Evolutionary conservation across 305 asterid species (phyloP).

Genomic region (Fraxinus platypoda): DNA sequence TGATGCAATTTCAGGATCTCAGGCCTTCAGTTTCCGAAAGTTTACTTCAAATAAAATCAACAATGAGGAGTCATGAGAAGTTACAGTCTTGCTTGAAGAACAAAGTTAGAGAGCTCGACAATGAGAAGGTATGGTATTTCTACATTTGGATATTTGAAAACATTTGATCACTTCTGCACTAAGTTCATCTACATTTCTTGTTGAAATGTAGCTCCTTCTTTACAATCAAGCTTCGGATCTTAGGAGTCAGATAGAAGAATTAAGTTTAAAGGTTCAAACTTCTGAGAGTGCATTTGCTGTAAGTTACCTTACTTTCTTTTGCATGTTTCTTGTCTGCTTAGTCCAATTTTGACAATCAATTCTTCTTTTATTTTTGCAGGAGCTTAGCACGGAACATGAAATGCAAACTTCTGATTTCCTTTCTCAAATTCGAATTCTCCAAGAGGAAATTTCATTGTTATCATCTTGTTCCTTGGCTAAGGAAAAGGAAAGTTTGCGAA

Average conservation of each 20-base stretch:
- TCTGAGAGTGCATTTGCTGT: slow-evolving; percentile 48
- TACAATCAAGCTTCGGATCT: slow-evolving; percentile 54
- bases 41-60: slow-evolving; percentile 46
- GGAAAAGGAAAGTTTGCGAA: slow-evolving; percentile 82
- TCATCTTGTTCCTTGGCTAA: slow-evolving; percentile 73
- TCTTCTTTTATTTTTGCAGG: slow-evolving; percentile 39
- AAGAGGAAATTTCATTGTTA: slow-evolving; percentile 58
- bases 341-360: slow-evolving; percentile 29
- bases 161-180: slow-evolving; percentile 14
- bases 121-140: slow-evolving; percentile 62
- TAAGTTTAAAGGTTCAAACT: slow-evolving; percentile 47
- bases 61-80: slow-evolving; percentile 47
- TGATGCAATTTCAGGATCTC: slow-evolving; percentile 56
- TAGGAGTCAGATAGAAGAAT: slow-evolving; percentile 51
- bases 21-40: slow-evolving; percentile 51
- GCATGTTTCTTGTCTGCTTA: slow-evolving; percentile 17
- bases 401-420: slow-evolving; percentile 54
- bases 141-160: slow-evolving; percentile 18
- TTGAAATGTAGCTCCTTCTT: slow-evolving; percentile 54
- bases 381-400: slow-evolving; percentile 53
- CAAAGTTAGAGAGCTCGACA: slow-evolving; percentile 57
- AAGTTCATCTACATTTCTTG: slow-evolving; percentile 29
- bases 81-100: slow-evolving; percentile 51
- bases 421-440: slow-evolving; percentile 54
- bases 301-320: slow-evolving; percentile 34